Base-by-base conservation (phyloP, 768 basidiomycete species). In the Naganishia randhawae region DNA sequence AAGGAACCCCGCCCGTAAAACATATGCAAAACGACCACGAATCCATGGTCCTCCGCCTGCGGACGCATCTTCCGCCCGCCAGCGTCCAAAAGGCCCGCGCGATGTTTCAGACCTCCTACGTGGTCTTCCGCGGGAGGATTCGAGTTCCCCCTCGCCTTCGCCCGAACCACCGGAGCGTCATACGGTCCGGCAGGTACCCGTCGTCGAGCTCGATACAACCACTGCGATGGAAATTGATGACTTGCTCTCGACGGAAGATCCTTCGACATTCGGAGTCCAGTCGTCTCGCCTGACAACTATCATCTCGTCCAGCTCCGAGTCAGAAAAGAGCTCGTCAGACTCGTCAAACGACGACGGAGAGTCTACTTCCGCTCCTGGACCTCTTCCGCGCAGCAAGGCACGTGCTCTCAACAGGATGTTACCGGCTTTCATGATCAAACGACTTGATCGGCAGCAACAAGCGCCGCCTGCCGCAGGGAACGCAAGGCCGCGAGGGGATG, bases 371-470 rank as follows among this genome's bases (percentile, higher is more conserved):
- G 32, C 33, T 11, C 1, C 16, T 11, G 31, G 2, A 8, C 45
- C 45, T n/a, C 45, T 55, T 37, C 16, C 54, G 22, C 31, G 54
- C 1, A 10, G n/a, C 14, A 55, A 55, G 16, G 54, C 33, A 31
- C 31, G 33, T 8, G 54, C 54, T 37, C 37, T 55, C 32, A 55
- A 55, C 10, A 31, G 54, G 33, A 55, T 88, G 83, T 80, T 86
- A 80, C 87, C 87, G 4, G 81, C 81, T 13, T 82, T 82, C 55
- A 84, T 87, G 84, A 76, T 85, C 52, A 75, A 82, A 17, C 54
- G 54, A 22, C 54, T 55, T 19, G 54, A 17, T 2, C 2, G 7
- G 17, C 11, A 33, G 32, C 33, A 6, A n/a, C 33, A 11, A 32
- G 32, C 19, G n/a, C 45, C n/a, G 45, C 45, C n/a, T 22, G n/a